Base-by-base conservation (phyloP, 768 basidiomycete genomes). In the Suillus brevipes region DNA sequence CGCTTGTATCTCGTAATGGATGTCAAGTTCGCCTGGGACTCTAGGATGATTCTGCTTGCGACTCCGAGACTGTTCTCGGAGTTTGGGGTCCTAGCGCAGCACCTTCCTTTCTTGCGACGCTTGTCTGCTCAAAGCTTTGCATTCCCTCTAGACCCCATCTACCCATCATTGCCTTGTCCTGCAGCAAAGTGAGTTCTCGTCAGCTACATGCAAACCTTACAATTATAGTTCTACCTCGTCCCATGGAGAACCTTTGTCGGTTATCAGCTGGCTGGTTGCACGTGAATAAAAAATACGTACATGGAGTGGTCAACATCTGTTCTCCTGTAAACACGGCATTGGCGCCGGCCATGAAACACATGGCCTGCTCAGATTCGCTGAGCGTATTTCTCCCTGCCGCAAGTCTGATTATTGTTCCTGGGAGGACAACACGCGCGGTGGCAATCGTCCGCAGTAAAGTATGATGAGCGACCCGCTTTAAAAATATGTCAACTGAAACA, bases 301-400 rank as follows among this genome's bases (percentile, higher is more conserved):
- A 97, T 55, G 96, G 95, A 16, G 97, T 99, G 14, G 97, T 99
- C 69, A 99, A 77, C 97, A 99, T 99, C 70, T 89, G 84, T 74
- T 98, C 97, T 50, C 96, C 97, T n/a, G 97, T 99, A 76, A 99
- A 99, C 66, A 99, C 90, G 25, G 97, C 97, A 73, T 99, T 99
- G 25, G 96, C 97, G 28, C 97, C 97, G 1, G 97, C 95, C 92
- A 99, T 91, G 80, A 99, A 99, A 73, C 94, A 95, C 91, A 99
- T 95, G 8, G 91, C 95, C 75, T 99, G 97, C 77, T 98, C 92
- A 10, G 92, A 83, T 80, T 99, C 97, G 65, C 83, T 83, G 69
- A 97, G 85, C 2, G 88, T 92, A 75, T 94, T 94, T 71, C 97
- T 83, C 63, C 97, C 97, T 23, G 97, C 97, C 8, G 97, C 95